A percentile compares a stretch with the other conserved stretches of the same genome.
Evolutionary conservation across 2,329 filamentous ascomycete species (phyloP).

Genomic region (Dactylellina sp.): DNA sequence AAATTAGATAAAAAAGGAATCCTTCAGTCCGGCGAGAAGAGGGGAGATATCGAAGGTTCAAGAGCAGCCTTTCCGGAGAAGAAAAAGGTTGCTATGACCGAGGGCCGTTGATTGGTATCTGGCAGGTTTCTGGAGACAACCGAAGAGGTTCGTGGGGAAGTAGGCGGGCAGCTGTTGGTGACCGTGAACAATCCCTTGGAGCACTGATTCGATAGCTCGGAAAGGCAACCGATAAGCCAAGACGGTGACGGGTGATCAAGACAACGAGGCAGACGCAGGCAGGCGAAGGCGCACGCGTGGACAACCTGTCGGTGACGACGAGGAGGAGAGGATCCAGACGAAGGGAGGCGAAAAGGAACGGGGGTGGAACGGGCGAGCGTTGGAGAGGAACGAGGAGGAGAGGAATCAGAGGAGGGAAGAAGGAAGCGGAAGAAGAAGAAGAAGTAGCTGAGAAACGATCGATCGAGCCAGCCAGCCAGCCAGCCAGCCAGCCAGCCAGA

Average conservation of each 20-base stretch:
- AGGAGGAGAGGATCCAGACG: slow-evolving; percentile 26
- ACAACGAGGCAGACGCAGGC: slow-evolving; percentile 49
- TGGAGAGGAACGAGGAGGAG: slow-evolving; percentile 12
- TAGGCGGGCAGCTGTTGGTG: slow-evolving; percentile 13
- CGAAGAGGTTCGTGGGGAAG: slow-evolving; percentile 17
- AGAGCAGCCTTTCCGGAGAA: slow-evolving; percentile 8
- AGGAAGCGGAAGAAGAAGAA: not conserved
- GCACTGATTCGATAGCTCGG: slow-evolving; percentile 19
- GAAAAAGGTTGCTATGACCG: slow-evolving; percentile 13
- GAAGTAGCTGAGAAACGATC: not conserved
- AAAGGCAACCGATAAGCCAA: slow-evolving; percentile 41
- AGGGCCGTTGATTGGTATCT: slow-evolving; percentile 9
- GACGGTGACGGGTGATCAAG: slow-evolving; percentile 11
- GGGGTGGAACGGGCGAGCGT: slow-evolving; percentile 46
- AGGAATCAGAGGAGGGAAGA: slow-evolving; percentile 12
- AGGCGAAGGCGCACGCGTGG: slow-evolving; percentile 46
- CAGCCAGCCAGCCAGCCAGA: too few species aligned
- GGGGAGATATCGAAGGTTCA: slow-evolving; percentile 17
- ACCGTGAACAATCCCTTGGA: not conserved
- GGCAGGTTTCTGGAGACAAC: slow-evolving; percentile 11
- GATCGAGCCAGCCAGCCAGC: too few species aligned
- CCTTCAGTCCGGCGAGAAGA: slow-evolving; percentile 22
- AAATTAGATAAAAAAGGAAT: not conserved
- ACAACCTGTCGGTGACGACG: slow-evolving; percentile 49
- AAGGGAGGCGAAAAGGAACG: slow-evolving; percentile 26